Evolutionary conservation across 106 monocot species (phyloP), one percentile per base, ranked within the genome.

Genomic region (Ottelia alismoides): DNA sequence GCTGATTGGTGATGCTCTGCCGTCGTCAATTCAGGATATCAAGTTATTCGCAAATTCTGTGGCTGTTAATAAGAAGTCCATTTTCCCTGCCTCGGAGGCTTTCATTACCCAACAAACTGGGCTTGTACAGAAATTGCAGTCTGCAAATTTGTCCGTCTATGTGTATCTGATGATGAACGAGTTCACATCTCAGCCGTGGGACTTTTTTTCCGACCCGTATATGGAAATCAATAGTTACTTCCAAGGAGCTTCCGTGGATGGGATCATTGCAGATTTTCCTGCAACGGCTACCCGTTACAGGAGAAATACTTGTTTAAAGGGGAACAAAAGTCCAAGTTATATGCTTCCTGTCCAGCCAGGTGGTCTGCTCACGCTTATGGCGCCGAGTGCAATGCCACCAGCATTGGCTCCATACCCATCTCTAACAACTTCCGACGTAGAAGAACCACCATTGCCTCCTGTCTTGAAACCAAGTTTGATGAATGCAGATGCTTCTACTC

Each of bases 191-290:
- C 62, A 68, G 28, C 61, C 77, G 20, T 88, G 75, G 83, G 93
- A 94, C 60, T 88, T 75, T 57, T 88, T 77, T 12, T 56, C 67
- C 2, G 93, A 94, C 58, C 73, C 83, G 25, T 63, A 48, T 22
- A 76, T 76, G 32, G 78, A 94, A 65, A 74, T 84, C 25, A 83
- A 78, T 46, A 52, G 65, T n/a, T n/a, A n/a, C n/a, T n/a, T n/a
- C n/a, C n/a, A n/a, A n/a, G n/a, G n/a, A n/a, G n/a, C n/a, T n/a
- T 65, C 22, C 0, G 64, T 87, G 1, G 75, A 84, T 60, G 87
- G 87, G 1, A 23, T 88, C 30, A 88, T 93, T 22, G 81, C 88
- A 22, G 93, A 87, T 45, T 88, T 63, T 49, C 93, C 93, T 6
- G 62, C 14, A 17, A 75, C 87, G 22, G 75, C 71, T 27, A 65